Base-by-base conservation (phyloP, 2,329 filamentous ascomycete genomes). In the Ramularia endophylla region DNA sequence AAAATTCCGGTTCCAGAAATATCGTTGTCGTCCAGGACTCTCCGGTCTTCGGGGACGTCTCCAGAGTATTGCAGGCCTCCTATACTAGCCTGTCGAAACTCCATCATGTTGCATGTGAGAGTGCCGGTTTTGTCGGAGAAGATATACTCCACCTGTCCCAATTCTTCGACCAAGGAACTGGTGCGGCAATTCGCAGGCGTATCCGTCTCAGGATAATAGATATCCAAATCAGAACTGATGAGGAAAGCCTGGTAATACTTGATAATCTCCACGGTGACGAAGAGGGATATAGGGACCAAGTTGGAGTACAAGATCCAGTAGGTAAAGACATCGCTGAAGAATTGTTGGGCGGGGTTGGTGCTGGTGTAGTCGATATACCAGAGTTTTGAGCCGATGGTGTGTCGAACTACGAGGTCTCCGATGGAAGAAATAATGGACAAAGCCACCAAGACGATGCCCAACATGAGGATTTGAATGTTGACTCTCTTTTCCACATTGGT, bases 221-320 rank as follows among this genome's bases (percentile, higher is more conserved):
- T 98, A 61, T 98, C 92, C 42, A 98, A 75, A 62, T 98, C 94
- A 42, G 89, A 90, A 61, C 95, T 94, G 65, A 98, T 98, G 49
- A 98, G 78, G 56, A 92, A 92, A n/a, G 87, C 92, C 53, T 95
- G 89, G 73, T 85, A 95, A 62, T 97, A 95, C 66, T 98, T 98
- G 69, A 98, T 90, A 52, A 98, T 77, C 67, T 98, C 92, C 38
- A 98, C 81, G 0, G 92, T 98, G 49, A 98, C 92, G 63, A 98
- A 98, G 3, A 98, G 81, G 20, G 90, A 97, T 57, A 98, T 95
- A 25, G 92, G 92, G 34, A 98, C 92, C 56, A 98, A 70, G 39
- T 94, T 90, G 2, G 90, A 97, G 66, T 95, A 98, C 27, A 98
- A 68, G 22, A 98, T 90, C 90, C 92, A 98, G 65, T 97, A 97